A percentile compares a stretch with the other conserved stretches of the same genome.
phyloP scores from a whole-genome alignment of 176 grass and related monocot species.

The Triticum turgidum region DNA sequence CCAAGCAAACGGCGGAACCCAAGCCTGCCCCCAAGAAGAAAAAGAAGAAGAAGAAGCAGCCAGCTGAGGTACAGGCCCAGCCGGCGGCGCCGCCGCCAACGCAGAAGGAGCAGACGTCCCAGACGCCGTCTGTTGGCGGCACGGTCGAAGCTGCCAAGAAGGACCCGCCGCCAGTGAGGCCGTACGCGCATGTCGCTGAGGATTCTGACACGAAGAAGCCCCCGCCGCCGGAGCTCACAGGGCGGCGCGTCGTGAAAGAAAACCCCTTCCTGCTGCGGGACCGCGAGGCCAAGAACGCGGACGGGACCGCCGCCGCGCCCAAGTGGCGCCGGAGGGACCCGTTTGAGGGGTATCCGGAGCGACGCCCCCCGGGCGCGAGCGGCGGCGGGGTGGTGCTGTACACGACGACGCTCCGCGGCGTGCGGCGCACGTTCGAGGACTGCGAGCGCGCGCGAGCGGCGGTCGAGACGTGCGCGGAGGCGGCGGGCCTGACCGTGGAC shows the following conservation, averaged over 20 bases:
- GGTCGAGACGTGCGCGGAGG: slow-evolving; percentile 60
- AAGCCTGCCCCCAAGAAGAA: slow-evolving; percentile 33
- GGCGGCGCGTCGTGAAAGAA: slow-evolving; percentile 61
- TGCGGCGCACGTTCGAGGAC: slow-evolving; percentile 93
- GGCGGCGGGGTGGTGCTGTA: slow-evolving; percentile 85
- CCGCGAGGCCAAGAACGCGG: slow-evolving; percentile 45
- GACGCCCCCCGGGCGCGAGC: slow-evolving; percentile 44
- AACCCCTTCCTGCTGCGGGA: slow-evolving; percentile 87
- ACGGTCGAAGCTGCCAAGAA: not conserved
- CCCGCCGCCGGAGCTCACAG: slow-evolving; percentile 49
- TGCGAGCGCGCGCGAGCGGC: slow-evolving; percentile 69
- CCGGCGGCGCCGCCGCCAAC: not conserved
- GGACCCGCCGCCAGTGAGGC: not conserved
- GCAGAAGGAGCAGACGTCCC: not conserved
- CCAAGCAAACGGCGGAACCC: not conserved
- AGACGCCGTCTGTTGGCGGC: not conserved
- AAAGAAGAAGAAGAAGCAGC: slow-evolving; percentile 12
- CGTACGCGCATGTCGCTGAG: not conserved
- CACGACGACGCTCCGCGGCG: slow-evolving; percentile 83
- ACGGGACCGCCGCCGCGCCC: not conserved
- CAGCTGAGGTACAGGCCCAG: not conserved
- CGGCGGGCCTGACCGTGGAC: slow-evolving; percentile 42
- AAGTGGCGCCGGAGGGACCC: slow-evolving; percentile 67
- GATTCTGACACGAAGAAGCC: slow-evolving; percentile 19
- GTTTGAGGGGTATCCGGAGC: slow-evolving; percentile 76